Conservation (phyloP, 177 flowering plant genomes). For the Vitis hybrid region DNA sequence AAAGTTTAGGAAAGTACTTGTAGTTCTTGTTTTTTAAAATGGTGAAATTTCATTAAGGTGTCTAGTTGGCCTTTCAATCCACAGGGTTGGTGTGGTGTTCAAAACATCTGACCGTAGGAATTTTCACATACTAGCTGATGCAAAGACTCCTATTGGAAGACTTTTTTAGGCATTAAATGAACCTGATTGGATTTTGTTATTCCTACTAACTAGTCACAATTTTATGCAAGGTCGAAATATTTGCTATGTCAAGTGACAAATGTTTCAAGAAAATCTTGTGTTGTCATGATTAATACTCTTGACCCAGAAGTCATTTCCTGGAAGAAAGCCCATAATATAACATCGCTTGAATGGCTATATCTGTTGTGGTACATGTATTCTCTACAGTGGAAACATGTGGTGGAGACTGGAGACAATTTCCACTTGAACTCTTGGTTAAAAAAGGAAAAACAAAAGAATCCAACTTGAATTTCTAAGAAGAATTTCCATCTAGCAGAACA, state of each 20-base stretch:
- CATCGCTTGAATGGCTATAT: no score
- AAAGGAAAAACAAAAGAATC: no score
- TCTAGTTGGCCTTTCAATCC: not conserved
- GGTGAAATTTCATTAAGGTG: not conserved
- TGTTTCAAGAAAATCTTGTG: not conserved
- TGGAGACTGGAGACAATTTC: no score
- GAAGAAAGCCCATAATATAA: not conserved
- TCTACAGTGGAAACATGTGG: no score
- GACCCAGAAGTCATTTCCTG: not conserved
- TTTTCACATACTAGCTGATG: not conserved
- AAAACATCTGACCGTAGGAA: not conserved
- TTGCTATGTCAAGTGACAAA: not conserved
- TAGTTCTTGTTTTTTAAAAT: not conserved
- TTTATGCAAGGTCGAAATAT: not conserved
- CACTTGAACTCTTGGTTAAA: no score
- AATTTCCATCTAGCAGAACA: no score
- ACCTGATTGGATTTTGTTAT: not conserved
- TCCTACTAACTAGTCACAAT: not conserved
- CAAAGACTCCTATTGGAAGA: not conserved
- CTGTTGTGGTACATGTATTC: no score
- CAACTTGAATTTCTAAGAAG: no score
- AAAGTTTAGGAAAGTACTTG: not conserved
- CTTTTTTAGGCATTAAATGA: not conserved
- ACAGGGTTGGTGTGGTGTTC: not conserved
- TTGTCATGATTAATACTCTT: not conserved